phyloP scores from a whole-genome alignment of 1,139 yeast genomes.

The Candida frijolesensis region DNA sequence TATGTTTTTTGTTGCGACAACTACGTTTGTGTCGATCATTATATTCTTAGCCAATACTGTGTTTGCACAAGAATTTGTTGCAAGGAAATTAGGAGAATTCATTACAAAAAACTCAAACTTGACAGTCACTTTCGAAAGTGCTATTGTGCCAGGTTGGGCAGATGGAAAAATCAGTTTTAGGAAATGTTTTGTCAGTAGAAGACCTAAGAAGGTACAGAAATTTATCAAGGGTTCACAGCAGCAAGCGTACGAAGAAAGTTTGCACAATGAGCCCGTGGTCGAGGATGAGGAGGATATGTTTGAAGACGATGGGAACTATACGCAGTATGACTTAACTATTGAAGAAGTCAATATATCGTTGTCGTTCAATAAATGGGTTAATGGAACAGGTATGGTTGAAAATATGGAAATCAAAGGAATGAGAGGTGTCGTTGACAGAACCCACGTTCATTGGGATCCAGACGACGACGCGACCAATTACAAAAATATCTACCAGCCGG shows the following conservation, averaged over 20 bases:
- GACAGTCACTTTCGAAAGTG: conserved; percentile 87
- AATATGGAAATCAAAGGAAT: conserved; percentile 83
- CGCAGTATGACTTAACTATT: conserved; percentile 89
- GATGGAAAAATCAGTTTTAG: conserved; percentile 83
- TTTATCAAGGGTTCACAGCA: conserved; percentile 78
- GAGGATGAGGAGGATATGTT: conserved; percentile 28
- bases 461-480: conserved; percentile 83
- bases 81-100: conserved; percentile 76
- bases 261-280: conserved; percentile 17
- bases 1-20: conserved; percentile 79
- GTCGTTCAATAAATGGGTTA: conserved; percentile 83
- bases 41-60: conserved; percentile 83
- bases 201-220: conserved; percentile 62
- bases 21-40: conserved; percentile 81
- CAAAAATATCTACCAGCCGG: conserved; percentile 72
- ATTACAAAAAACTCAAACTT: conserved; percentile 85
- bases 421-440: conserved; percentile 88
- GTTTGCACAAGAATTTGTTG: conserved; percentile 87
- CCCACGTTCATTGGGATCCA: conserved; percentile 82
- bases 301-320: conserved; percentile 88
- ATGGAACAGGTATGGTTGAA: conserved; percentile 84
- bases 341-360: conserved; percentile 83
- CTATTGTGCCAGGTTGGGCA: conserved; percentile 94
- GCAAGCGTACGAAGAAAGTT: conserved; percentile 56
- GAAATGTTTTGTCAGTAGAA: conserved; percentile 81